These are phyloP conservation scores for Infundibulicybe gibba DNA, from an alignment of 768 basidiomycete species.

Conservation along the genomic window DNA sequence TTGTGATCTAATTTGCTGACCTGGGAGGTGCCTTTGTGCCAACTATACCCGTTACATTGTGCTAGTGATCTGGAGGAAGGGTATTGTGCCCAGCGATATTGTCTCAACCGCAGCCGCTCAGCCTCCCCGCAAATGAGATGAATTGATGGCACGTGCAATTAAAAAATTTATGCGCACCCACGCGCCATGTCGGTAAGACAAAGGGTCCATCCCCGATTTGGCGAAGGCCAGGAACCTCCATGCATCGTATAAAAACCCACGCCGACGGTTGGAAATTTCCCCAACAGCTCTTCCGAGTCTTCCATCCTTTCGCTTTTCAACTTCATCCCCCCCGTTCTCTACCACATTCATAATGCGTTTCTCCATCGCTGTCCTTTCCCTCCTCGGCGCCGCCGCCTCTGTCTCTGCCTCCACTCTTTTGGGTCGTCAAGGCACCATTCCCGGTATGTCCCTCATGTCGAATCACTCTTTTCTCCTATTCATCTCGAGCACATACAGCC, in stretches of 20 bases:
- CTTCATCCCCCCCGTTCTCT: slow-evolving; percentile 10
- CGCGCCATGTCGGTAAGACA: too few species aligned
- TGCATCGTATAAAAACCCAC: too few species aligned
- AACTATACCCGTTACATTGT: slow-evolving; percentile 25
- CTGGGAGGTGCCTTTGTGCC: slow-evolving; percentile 28
- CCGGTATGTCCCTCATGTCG: slow-evolving; percentile 24
- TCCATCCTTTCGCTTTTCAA: slow-evolving; percentile 18
- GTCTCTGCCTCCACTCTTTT: slow-evolving; percentile 28
- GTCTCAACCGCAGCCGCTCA: background rate
- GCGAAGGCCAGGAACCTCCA: too few species aligned
- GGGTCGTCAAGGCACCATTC: slow-evolving; percentile 29
- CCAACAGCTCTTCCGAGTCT: slow-evolving; percentile 13
- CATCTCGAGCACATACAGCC: slow-evolving; percentile 25
- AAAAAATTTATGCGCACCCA: too few species aligned
- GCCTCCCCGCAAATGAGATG: background rate
- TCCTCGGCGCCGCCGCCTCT: slow-evolving; percentile 37
- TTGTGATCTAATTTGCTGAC: slow-evolving; percentile 8
- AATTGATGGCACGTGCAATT: too few species aligned
- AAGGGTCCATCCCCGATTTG: too few species aligned
- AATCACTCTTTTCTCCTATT: background rate
- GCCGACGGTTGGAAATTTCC: slow-evolving; percentile 1
- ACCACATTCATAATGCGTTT: slow-evolving; percentile 46
- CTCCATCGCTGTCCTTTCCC: slow-evolving; percentile 33
- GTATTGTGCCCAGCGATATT: background rate
- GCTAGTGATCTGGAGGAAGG: background rate